These are phyloP conservation scores for Aspergillus ellipticus DNA, from an alignment of 495 filamentous ascomycete genomes.

Conservation along the genomic window DNA sequence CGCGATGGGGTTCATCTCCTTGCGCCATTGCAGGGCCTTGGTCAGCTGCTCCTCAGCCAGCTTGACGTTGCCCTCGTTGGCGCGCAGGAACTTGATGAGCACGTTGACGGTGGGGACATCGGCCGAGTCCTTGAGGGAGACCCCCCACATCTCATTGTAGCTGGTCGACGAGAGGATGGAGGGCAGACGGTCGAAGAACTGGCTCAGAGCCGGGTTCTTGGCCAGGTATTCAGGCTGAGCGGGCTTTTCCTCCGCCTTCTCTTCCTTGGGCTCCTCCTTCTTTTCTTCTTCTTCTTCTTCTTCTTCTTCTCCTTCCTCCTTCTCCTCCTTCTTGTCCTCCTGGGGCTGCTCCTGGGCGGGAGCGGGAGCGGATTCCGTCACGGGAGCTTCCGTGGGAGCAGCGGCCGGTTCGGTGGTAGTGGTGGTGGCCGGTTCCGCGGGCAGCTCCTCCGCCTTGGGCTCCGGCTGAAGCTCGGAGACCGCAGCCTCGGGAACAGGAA, in stretches of 20 bases:
- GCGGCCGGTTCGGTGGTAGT: constrained; percentile 11
- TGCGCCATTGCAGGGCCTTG: constrained; percentile 77
- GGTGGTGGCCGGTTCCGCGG: background rate
- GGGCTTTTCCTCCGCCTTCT: constrained; percentile 16
- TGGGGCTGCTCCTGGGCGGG: background rate
- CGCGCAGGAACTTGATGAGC: constrained; percentile 86
- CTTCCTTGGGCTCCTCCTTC: constrained; percentile 19
- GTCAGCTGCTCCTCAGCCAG: constrained; percentile 71
- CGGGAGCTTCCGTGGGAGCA: constrained; percentile 5
- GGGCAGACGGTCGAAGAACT: constrained; percentile 39
- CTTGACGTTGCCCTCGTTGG: constrained; percentile 70
- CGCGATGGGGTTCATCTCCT: constrained; percentile 51
- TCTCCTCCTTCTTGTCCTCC: background rate
- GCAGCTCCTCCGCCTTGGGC: constrained; percentile 9
- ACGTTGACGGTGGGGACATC: constrained; percentile 75
- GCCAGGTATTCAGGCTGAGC: constrained; percentile 35
- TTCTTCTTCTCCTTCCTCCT: background rate
- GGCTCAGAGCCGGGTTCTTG: constrained; percentile 32
- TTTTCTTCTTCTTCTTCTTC: background rate
- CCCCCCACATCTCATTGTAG: constrained; percentile 76
- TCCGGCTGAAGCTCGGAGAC: constrained; percentile 6
- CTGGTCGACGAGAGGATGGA: constrained; percentile 44
- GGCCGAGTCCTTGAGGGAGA: constrained; percentile 50
- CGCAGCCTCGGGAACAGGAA: constrained; percentile 2
- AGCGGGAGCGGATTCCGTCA: background rate